A percentile compares a stretch with the other conserved stretches of the same genome.
Conservation (phyloP, 352 stramenopile genomes). For the Phytophthora sojae region DNA sequence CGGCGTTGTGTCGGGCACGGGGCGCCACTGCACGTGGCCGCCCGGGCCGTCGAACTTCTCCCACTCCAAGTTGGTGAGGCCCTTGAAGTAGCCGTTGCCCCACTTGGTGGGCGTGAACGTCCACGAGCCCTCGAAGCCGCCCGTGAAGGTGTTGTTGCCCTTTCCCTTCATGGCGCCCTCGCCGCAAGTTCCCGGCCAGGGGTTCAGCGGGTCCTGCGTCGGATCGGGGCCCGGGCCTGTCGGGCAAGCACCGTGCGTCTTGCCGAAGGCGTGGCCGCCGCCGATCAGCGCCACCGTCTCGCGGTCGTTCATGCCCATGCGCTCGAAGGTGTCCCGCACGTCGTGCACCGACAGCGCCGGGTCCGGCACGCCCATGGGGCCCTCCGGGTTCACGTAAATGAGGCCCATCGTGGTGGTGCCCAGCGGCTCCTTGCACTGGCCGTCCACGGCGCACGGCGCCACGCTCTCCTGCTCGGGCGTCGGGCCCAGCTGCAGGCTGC, state of each 20-base stretch:
- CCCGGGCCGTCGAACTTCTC: slow-evolving; percentile 73
- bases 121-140: slow-evolving; percentile 87
- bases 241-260: slow-evolving; percentile 83
- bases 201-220: slow-evolving; percentile 52
- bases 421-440: slow-evolving; percentile 54
- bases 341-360: slow-evolving; percentile 92
- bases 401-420: slow-evolving; percentile 62
- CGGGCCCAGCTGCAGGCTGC: slow-evolving; percentile 52
- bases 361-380: slow-evolving; percentile 63
- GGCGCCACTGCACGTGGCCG: slow-evolving; percentile 71
- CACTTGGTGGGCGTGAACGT: slow-evolving; percentile 86
- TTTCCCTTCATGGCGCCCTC: slow-evolving; percentile 43
- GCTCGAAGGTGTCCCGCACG: slow-evolving; percentile 92
- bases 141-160: slow-evolving; percentile 64
- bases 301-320: slow-evolving; percentile 92
- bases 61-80: slow-evolving; percentile 85
- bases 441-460: slow-evolving; percentile 43
- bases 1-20: slow-evolving; percentile 51
- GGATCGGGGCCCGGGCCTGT: slow-evolving; percentile 46
- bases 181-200: slow-evolving; percentile 58
- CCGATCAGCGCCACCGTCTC: slow-evolving; percentile 94
- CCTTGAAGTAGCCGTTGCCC: slow-evolving; percentile 95
- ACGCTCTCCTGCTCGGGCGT: slow-evolving; percentile 49
- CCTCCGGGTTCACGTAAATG: slow-evolving; percentile 73
- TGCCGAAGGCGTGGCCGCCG: slow-evolving; percentile 92